Conservation (phyloP, 208 protist species). For the Trypanosoma cruzi region DNA sequence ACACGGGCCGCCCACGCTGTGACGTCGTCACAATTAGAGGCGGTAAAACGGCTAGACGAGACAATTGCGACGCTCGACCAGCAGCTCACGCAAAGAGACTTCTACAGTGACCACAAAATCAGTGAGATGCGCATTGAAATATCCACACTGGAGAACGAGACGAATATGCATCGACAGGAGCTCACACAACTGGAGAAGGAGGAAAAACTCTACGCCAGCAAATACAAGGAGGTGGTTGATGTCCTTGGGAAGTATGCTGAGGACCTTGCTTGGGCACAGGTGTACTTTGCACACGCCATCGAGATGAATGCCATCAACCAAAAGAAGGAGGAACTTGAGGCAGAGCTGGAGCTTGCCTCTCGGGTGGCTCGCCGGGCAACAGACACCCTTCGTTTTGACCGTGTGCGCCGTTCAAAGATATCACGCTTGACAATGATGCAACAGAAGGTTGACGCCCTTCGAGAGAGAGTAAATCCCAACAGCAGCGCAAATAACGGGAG, state of each 20-base stretch:
- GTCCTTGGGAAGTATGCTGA: slow-evolving; percentile 59
- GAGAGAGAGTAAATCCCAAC: slow-evolving; percentile 34
- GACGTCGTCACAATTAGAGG: slow-evolving; percentile 44
- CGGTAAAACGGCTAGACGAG: slow-evolving; percentile 65
- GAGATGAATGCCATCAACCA: slow-evolving; percentile 45
- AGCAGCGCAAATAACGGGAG: background rate
- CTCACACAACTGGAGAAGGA: slow-evolving; percentile 60
- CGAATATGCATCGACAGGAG: slow-evolving; percentile 56
- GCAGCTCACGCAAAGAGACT: slow-evolving; percentile 51
- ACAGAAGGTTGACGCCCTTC: slow-evolving; percentile 63
- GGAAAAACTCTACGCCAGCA: slow-evolving; percentile 47
- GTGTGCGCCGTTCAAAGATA: slow-evolving; percentile 64
- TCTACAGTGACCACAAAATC: slow-evolving; percentile 61
- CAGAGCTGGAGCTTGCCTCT: slow-evolving; percentile 66
- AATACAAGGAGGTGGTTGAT: slow-evolving; percentile 47
- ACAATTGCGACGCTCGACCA: slow-evolving; percentile 51
- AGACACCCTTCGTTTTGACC: slow-evolving; percentile 51
- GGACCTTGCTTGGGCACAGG: slow-evolving; percentile 46
- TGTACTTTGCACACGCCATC: slow-evolving; percentile 32
- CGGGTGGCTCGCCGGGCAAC: slow-evolving; percentile 58
- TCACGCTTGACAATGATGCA: slow-evolving; percentile 66
- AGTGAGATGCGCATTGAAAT: slow-evolving; percentile 79
- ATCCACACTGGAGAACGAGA: slow-evolving; percentile 57
- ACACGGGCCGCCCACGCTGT: slow-evolving; percentile 47
- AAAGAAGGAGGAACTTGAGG: slow-evolving; percentile 64